phyloP scores from a whole-genome alignment of 345 rosid genomes.

The Sonneratia caseolaris region DNA sequence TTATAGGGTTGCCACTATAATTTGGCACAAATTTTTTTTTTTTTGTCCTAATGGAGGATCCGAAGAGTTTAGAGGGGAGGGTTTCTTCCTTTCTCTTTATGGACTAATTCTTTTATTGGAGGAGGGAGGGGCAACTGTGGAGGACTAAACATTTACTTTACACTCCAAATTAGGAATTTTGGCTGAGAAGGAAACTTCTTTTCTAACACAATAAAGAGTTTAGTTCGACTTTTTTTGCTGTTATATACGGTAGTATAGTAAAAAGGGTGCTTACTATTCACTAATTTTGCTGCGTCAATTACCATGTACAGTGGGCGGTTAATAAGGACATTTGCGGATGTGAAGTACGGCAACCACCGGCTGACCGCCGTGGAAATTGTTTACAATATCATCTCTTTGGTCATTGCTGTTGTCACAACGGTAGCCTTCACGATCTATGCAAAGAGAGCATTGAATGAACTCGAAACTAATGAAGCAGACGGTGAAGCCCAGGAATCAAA shows the following conservation, averaged over 20 bases:
- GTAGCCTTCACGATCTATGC: conserved; percentile 65
- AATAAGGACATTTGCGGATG: conserved; percentile 62
- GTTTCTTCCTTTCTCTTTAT: too few species aligned
- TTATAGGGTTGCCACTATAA: too few species aligned
- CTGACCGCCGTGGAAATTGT: conserved; percentile 56
- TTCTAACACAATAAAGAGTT: too few species aligned
- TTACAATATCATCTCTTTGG: conserved; percentile 53
- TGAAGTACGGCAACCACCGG: conserved; percentile 49
- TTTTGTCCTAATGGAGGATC: too few species aligned
- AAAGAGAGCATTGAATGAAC: conserved; percentile 41
- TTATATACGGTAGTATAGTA: not conserved
- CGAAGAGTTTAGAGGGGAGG: too few species aligned
- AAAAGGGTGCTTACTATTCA: not conserved
- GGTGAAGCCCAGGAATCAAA: conserved; percentile 17
- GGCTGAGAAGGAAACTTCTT: too few species aligned
- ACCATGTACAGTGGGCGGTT: conserved; percentile 56
- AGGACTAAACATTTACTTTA: too few species aligned
- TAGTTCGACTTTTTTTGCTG: too few species aligned
- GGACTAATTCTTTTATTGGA: too few species aligned
- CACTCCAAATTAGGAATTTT: too few species aligned
- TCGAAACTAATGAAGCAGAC: conserved; percentile 29
- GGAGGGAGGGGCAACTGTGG: too few species aligned
- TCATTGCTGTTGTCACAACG: conserved; percentile 51
- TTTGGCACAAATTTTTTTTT: too few species aligned
- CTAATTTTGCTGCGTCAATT: not conserved